Base-by-base conservation (phyloP, 306 rosid species). In the Cicer chorassanicum region DNA sequence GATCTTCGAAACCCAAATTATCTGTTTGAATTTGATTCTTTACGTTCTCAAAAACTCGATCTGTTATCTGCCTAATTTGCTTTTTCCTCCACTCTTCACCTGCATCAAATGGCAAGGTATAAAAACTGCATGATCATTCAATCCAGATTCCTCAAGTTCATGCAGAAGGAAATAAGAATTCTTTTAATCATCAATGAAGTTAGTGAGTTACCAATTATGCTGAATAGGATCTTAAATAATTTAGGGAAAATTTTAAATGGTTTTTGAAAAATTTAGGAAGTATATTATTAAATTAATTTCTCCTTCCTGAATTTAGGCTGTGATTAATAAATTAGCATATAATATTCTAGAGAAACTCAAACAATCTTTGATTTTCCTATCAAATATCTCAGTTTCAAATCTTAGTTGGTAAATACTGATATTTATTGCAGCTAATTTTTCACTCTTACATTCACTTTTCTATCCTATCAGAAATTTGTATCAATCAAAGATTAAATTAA, bases 61-160 rank as follows among this genome's bases (percentile, higher is more conserved):
- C 84, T 0, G 90, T 80, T 75, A 94, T 94, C 68, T 79, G 86
- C 79, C 81, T 81, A 81, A 94, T 74, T 74, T 88, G 87, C 70
- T 16, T 72, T 7, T 39, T 68, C 82, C 85, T 88, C 97, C 96
- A 90, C 3, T 84, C 83, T 73, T 86, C 87, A 78, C 95, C 97
- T 94, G 93, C 80, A 63, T 46, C 42, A 50, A 78, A 63, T 41
- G 4, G 10, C 38, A 10, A 43, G 48, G 63, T 24, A 49, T 45
- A 61, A 62, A 65, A 74, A 38, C 14, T 50, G 16, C 42, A 73
- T 38, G 8, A 53, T 9, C 77, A 65, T 66, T 7, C 66, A 24
- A 45, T 59, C 24, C 5, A 12, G 29, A 39, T 50, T 45, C 15
- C 74, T 59, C 29, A 39, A 19, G 65, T 48, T 77, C 56, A 24